These are phyloP conservation scores for Diplodia sapinea DNA, from an alignment of 2,329 filamentous ascomycete genomes.

Conservation along the genomic window DNA sequence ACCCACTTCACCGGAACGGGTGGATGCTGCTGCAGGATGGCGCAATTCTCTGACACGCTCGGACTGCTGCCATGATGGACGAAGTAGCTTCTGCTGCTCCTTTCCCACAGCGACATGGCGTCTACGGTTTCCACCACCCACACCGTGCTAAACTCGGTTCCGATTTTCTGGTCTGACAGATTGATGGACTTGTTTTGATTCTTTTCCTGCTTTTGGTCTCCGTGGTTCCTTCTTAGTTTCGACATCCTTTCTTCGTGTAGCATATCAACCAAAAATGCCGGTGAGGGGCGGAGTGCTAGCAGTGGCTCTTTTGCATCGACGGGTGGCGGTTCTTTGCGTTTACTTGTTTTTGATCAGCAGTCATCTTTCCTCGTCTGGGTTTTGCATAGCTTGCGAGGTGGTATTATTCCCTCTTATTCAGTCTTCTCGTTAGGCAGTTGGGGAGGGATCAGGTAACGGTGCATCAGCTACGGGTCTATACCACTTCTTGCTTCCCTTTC, in stretches of 20 bases:
- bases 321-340: background rate
- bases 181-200: background rate
- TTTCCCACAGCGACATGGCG: conserved; percentile 3
- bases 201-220: background rate
- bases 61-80: background rate
- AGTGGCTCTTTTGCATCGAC: background rate
- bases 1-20: background rate
- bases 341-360: background rate
- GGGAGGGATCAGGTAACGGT: background rate
- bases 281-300: conserved; percentile 2
- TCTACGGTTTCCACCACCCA: background rate
- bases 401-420: conserved; percentile 11
- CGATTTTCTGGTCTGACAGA: background rate
- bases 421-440: background rate
- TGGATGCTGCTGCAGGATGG: background rate
- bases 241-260: conserved; percentile 13
- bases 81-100: background rate
- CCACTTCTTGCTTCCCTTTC: conserved; percentile 5
- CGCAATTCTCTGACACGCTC: background rate
- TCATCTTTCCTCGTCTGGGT: background rate
- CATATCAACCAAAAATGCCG: conserved; percentile 17
- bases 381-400: conserved; percentile 28
- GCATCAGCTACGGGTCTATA: conserved; percentile 15
- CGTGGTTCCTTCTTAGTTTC: background rate
- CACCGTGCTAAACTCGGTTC: background rate